Conservation (phyloP, 202 grass and related monocot genomes). For the Musa balbisiana region DNA sequence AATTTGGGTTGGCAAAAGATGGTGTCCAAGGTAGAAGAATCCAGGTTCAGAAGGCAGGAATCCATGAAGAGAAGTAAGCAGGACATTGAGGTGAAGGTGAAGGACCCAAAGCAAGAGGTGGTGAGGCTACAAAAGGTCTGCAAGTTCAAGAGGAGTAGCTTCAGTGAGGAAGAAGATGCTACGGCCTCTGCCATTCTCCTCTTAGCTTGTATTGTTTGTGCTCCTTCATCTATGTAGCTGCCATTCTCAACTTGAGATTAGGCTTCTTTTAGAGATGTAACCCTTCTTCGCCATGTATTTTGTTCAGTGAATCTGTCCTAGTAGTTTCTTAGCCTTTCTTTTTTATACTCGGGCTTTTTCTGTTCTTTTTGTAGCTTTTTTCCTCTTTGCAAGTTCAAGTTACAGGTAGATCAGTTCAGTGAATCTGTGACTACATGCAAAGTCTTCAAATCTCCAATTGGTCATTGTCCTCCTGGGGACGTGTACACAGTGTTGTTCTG, state of each 20-base stretch:
- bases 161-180: slow-evolving; percentile 64
- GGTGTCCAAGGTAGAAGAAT: slow-evolving; percentile 38
- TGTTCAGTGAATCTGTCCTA: neutral
- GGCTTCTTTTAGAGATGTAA: neutral
- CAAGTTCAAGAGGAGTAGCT: slow-evolving; percentile 88
- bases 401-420: neutral
- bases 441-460: too few relatives aligned
- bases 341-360: too few relatives aligned
- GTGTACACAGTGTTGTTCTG: too few relatives aligned
- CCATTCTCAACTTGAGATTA: too few relatives aligned
- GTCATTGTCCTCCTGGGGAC: too few relatives aligned
- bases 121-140: slow-evolving; percentile 59
- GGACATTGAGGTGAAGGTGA: slow-evolving; percentile 21
- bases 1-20: slow-evolving; percentile 8
- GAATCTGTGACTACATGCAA: neutral
- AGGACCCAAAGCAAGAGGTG: slow-evolving; percentile 28
- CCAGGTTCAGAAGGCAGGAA: slow-evolving; percentile 25
- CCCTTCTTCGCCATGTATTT: neutral
- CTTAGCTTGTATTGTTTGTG: slow-evolving; percentile 67
- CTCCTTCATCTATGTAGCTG: slow-evolving; percentile 19
- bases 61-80: slow-evolving; percentile 22
- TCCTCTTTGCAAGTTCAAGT: neutral
- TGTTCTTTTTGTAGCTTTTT: neutral
- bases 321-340: neutral
- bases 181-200: slow-evolving; percentile 67